A percentile compares a stretch with the other conserved stretches of the same genome.
Evolutionary conservation across 257 asterid species (phyloP).

Genomic region (Gentiana straminea): DNA sequence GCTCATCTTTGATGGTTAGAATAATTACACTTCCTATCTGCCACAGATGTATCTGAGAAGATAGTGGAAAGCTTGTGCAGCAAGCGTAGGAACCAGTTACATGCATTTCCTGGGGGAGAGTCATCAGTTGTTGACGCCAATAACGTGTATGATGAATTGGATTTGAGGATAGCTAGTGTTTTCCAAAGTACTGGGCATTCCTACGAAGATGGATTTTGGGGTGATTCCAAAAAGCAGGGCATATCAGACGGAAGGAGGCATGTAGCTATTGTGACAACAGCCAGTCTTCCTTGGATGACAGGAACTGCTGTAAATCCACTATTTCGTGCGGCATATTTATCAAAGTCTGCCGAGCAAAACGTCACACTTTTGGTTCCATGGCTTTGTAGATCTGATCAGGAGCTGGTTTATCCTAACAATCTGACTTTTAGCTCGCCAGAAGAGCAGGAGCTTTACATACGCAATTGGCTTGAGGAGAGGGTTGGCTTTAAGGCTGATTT

Average conservation of each 20-base stretch:
- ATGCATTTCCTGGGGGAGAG: constrained; percentile 60
- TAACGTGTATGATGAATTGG: constrained; percentile 58
- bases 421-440: constrained; percentile 83
- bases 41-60: constrained; percentile 79
- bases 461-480: constrained; percentile 95
- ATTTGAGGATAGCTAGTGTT: constrained; percentile 88
- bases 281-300: constrained; percentile 99
- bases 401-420: constrained; percentile 83
- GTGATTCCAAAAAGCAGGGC: constrained; percentile 42
- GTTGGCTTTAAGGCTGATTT: constrained; percentile 85
- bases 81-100: constrained; percentile 68
- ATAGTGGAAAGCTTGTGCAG: constrained; percentile 87
- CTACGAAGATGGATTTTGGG: constrained; percentile 88
- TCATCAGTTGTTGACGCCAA: constrained; percentile 60
- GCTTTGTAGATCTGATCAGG: constrained; percentile 95
- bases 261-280: constrained; percentile 95
- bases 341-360: constrained; percentile 71
- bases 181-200: constrained; percentile 87
- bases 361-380: constrained; percentile 97
- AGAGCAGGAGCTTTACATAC: constrained; percentile 84
- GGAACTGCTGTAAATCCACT: constrained; percentile 98
- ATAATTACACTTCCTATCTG: constrained; percentile 6
- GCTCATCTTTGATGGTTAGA: neutral
- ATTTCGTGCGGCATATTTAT: constrained; percentile 94
- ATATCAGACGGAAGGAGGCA: constrained; percentile 60